Evolutionary conservation across 2,329 filamentous ascomycete species (phyloP).

Genomic region (Graphium sp.): DNA sequence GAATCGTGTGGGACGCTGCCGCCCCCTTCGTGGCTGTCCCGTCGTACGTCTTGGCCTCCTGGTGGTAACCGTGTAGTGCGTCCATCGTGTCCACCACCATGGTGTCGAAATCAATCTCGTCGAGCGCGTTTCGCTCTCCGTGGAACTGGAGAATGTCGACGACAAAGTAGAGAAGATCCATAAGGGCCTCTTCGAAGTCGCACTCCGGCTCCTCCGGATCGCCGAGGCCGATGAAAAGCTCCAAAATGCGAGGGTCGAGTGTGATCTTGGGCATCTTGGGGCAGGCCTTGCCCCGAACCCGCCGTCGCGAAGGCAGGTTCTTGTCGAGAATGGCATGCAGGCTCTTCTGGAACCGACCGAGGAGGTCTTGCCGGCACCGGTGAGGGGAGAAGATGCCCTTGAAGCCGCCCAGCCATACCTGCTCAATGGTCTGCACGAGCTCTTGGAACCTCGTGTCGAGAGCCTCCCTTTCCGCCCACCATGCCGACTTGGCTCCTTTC

Average conservation of each 20-base stretch:
- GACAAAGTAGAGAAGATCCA: slow-evolving; percentile 87
- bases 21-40: slow-evolving; percentile 23
- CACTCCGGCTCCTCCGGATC: slow-evolving; percentile 47
- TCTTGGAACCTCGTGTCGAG: slow-evolving; percentile 64
- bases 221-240: slow-evolving; percentile 77
- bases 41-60: slow-evolving; percentile 20
- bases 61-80: slow-evolving; percentile 65
- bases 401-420: slow-evolving; percentile 91
- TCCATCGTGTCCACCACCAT: slow-evolving; percentile 84
- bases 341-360: slow-evolving; percentile 60
- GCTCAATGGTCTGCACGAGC: slow-evolving; percentile 72
- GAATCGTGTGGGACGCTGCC: slow-evolving; percentile 52
- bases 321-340: slow-evolving; percentile 70
- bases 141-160: slow-evolving; percentile 95
- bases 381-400: slow-evolving; percentile 80
- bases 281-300: slow-evolving; percentile 37
- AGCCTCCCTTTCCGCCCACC: slow-evolving; percentile 77
- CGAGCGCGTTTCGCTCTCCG: slow-evolving; percentile 89
- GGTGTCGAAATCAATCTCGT: slow-evolving; percentile 88
- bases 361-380: slow-evolving; percentile 38
- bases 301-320: slow-evolving; percentile 68
- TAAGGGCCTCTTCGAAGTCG: slow-evolving; percentile 79
- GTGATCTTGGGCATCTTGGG: slow-evolving; percentile 23
- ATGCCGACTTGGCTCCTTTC: slow-evolving; percentile 61
- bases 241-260: slow-evolving; percentile 50